Evolutionary conservation across 331 rosid species (phyloP).

Genomic region (Spiraea crenata): DNA sequence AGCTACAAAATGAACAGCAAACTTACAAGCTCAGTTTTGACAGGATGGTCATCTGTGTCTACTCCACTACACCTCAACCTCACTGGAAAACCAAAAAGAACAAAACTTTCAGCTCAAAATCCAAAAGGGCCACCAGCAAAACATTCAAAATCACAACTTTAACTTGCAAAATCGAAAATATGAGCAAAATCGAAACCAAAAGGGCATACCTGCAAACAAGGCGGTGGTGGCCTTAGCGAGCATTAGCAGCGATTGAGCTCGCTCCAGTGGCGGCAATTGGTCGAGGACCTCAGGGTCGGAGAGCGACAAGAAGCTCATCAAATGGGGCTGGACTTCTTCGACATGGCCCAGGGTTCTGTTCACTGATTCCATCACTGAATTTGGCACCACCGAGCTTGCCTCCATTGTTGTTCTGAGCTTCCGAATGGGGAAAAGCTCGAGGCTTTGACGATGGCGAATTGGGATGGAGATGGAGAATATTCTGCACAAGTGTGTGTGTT

Average conservation of each 20-base stretch:
- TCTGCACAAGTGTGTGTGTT: too few relatives aligned
- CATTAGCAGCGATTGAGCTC: conserved; percentile 71
- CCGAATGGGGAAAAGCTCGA: too few relatives aligned
- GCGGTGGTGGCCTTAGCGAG: conserved; percentile 65
- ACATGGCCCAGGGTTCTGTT: conserved; percentile 50
- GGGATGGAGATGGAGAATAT: background rate
- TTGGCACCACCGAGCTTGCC: conserved; percentile 55
- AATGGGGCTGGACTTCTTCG: conserved; percentile 44
- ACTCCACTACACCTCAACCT: conserved; percentile 75
- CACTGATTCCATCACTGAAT: conserved; percentile 58
- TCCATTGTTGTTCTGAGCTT: conserved; percentile 32
- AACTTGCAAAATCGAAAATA: background rate
- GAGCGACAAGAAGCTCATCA: conserved; percentile 51
- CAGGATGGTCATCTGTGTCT: conserved; percentile 66
- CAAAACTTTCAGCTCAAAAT: background rate
- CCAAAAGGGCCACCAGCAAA: background rate
- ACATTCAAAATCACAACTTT: background rate
- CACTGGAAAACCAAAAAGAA: conserved; percentile 47
- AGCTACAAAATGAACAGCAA: conserved; percentile 28
- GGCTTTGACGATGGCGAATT: background rate
- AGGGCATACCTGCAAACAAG: conserved; percentile 51
- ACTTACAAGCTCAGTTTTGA: conserved; percentile 81
- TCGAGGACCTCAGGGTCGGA: conserved; percentile 59
- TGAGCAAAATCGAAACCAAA: background rate
- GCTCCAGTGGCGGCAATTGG: conserved; percentile 73